These are phyloP conservation scores for Skeletonema menzelii DNA, from an alignment of 108 stramenopile genomes.

Conservation along the genomic window DNA sequence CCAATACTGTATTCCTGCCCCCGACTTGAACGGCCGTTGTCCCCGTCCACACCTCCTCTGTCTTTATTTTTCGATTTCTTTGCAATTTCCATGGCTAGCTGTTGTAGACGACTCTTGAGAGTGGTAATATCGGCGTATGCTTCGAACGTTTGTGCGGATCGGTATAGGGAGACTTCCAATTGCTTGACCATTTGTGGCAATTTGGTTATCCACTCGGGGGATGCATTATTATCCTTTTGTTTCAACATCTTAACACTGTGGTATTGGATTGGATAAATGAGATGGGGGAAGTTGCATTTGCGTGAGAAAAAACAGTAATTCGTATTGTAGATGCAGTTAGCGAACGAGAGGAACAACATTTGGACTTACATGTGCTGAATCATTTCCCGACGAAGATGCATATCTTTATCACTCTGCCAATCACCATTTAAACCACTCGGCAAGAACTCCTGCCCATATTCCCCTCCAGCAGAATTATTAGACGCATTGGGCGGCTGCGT, in stretches of 20 bases:
- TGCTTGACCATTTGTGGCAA: slow-evolving; percentile 96
- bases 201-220: slow-evolving; percentile 88
- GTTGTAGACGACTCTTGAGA: slow-evolving; percentile 88
- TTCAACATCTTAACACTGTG: slow-evolving; percentile 90
- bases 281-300: not conserved
- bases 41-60: slow-evolving; percentile 8
- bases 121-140: slow-evolving; percentile 87
- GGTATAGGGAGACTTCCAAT: slow-evolving; percentile 92
- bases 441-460: slow-evolving; percentile 43
- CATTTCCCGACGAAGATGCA: slow-evolving; percentile 85
- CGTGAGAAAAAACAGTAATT: too few relatives aligned
- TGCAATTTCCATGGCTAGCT: slow-evolving; percentile 88
- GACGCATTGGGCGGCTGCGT: slow-evolving; percentile 30
- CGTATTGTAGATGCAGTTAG: too few relatives aligned
- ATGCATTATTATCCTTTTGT: slow-evolving; percentile 86
- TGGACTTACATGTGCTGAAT: slow-evolving; percentile 91
- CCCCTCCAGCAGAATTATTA: slow-evolving; percentile 21
- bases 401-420: slow-evolving; percentile 91
- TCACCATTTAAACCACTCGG: slow-evolving; percentile 65
- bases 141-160: slow-evolving; percentile 85
- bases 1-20: not conserved
- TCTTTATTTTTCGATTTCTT: slow-evolving; percentile 61
- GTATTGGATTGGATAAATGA: not conserved
- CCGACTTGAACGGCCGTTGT: slow-evolving; percentile 2
- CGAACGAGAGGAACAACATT: too few relatives aligned